A percentile compares a stretch with the other conserved stretches of the same genome.
phyloP scores from a whole-genome alignment of 2,329 filamentous ascomycete species.

The Aotearoamyces nothofagi region DNA sequence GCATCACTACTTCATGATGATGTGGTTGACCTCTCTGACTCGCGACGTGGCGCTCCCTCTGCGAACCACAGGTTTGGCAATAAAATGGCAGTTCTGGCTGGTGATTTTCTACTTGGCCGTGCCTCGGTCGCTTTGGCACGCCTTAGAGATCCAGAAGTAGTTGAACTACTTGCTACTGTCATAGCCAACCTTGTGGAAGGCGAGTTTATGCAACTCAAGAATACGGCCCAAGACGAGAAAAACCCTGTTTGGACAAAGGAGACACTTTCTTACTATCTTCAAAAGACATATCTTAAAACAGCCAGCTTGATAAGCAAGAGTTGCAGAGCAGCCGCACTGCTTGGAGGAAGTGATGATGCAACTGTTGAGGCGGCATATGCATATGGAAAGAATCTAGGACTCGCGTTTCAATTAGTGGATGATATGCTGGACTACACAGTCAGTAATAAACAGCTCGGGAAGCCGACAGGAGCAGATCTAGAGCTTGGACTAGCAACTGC shows the following conservation, averaged over 20 bases:
- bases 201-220: constrained; percentile 99
- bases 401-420: constrained; percentile 95
- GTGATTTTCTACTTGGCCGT: constrained; percentile 87
- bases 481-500: constrained; percentile 90
- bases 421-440: constrained; percentile 96
- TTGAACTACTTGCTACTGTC: constrained; percentile 85
- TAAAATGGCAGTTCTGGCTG: constrained; percentile 96
- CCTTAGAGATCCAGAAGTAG: constrained; percentile 82
- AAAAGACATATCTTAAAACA: constrained; percentile 97
- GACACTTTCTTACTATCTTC: constrained; percentile 81
- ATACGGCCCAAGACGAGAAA: constrained; percentile 77
- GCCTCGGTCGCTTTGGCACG: constrained; percentile 88
- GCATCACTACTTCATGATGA: constrained; percentile 95
- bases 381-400: constrained; percentile 84
- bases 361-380: constrained; percentile 84
- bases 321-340: constrained; percentile 74
- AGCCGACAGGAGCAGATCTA: constrained; percentile 86
- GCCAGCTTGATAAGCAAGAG: constrained; percentile 93
- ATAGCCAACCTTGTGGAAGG: constrained; percentile 97
- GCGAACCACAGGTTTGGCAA: constrained; percentile 95
- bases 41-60: constrained; percentile 69
- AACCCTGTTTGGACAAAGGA: constrained; percentile 79
- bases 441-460: constrained; percentile 71
- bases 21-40: constrained; percentile 85
- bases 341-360: constrained; percentile 60